Conservation (phyloP, 1,284 basidiomycete genomes). For the Cutaneotrichosporon arboriforme region DNA sequence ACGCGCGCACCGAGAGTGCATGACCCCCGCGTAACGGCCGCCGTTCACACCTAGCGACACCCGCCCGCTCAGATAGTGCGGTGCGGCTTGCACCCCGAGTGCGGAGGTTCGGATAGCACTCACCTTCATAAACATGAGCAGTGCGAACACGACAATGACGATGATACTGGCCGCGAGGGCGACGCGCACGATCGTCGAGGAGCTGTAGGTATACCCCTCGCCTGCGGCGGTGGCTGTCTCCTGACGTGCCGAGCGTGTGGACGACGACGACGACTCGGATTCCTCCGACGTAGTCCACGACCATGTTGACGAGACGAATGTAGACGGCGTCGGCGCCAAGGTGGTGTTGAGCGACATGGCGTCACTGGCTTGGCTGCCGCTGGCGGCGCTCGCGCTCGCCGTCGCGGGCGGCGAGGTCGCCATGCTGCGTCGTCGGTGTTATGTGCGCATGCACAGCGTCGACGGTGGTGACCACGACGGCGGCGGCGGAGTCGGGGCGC, state of each 20-base stretch:
- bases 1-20: too few relatives aligned
- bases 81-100: too few relatives aligned
- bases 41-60: too few relatives aligned
- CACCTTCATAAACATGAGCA: constrained; percentile 40
- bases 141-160: constrained; percentile 30
- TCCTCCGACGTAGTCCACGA: neutral
- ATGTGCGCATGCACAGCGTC: neutral
- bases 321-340: too few relatives aligned
- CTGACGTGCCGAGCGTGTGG: neutral
- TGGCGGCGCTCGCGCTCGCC: too few relatives aligned
- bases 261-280: neutral
- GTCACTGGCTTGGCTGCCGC: too few relatives aligned
- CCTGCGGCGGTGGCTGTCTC: constrained; percentile 8
- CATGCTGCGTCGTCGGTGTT: too few relatives aligned
- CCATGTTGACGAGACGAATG: too few relatives aligned
- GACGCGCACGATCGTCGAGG: constrained; percentile 37
- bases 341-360: neutral
- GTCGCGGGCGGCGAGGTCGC: too few relatives aligned
- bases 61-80: too few relatives aligned
- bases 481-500: neutral
- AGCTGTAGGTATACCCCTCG: constrained; percentile 28
- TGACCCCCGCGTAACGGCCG: too few relatives aligned
- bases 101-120: too few relatives aligned
- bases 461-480: neutral
- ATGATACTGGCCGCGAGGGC: constrained; percentile 43